Evolutionary conservation across 2,329 filamentous ascomycete species (phyloP).

Genomic region (Botrytis deweyae): DNA sequence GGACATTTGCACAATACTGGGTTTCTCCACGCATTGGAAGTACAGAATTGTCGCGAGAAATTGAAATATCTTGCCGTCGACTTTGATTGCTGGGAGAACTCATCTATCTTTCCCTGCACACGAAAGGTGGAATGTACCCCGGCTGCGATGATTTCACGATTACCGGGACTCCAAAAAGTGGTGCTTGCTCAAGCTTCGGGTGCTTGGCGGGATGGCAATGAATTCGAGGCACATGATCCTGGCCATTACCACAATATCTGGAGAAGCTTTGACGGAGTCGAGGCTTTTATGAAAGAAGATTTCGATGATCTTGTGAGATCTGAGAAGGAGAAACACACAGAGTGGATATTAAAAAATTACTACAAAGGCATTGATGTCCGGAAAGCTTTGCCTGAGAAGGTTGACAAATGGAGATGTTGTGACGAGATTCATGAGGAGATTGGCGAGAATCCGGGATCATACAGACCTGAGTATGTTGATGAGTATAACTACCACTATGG

Average conservation of each 20-base stretch:
- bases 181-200: background rate
- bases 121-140: background rate
- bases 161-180: background rate
- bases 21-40: conserved; percentile 17
- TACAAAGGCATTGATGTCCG: background rate
- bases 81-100: background rate
- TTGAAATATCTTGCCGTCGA: conserved; percentile 2
- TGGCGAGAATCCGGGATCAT: background rate
- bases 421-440: too few relatives aligned
- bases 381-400: background rate
- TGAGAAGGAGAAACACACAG: background rate
- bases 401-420: conserved; percentile 6
- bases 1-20: conserved; percentile 21
- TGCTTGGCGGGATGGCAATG: conserved; percentile 5
- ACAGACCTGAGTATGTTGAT: background rate
- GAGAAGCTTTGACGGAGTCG: background rate
- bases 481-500: background rate
- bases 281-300: background rate
- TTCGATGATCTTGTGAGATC: background rate
- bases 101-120: background rate
- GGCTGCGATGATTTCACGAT: background rate
- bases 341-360: background rate
- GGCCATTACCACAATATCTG: background rate
- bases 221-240: background rate
- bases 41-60: conserved; percentile 1